phyloP scores from a whole-genome alignment of 2,329 filamentous ascomycete species.

The Colletotrichum tofieldiae region DNA sequence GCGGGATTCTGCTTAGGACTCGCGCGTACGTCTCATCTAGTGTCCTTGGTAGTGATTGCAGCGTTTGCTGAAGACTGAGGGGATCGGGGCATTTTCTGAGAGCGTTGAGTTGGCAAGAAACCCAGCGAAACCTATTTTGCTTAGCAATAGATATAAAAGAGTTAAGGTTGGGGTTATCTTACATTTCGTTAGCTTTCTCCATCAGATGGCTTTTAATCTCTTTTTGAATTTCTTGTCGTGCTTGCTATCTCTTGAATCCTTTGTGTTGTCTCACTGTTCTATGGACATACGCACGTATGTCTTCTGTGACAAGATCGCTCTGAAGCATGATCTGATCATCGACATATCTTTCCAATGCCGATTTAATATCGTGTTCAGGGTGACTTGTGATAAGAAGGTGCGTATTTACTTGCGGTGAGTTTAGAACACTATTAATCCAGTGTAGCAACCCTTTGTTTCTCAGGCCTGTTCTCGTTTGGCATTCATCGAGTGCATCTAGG shows the following conservation, averaged over 20 bases:
- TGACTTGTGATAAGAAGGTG: constrained; percentile 28
- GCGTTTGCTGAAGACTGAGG: not conserved
- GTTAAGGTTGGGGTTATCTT: not conserved
- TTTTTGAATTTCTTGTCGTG: not conserved
- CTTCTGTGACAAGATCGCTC: not conserved
- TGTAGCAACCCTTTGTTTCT: constrained; percentile 38
- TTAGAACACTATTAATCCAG: constrained; percentile 43
- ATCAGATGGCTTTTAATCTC: not conserved
- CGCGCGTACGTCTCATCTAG: constrained; percentile 20
- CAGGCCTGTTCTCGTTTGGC: constrained; percentile 30
- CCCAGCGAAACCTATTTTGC: constrained; percentile 13
- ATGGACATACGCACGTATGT: constrained; percentile 6
- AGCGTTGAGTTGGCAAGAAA: constrained; percentile 11
- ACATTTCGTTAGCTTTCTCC: constrained; percentile 7
- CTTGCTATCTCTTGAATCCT: not conserved
- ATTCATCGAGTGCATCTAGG: constrained; percentile 49
- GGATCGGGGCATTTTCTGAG: constrained; percentile 8
- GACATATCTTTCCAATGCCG: not conserved
- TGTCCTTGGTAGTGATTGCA: constrained; percentile 1
- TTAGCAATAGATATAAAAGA: not conserved
- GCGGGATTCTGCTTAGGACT: constrained; percentile 41
- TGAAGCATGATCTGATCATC: not conserved
- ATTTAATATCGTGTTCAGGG: constrained; percentile 16
- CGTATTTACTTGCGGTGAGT: constrained; percentile 18
- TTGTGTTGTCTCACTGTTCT: not conserved